Evolutionary conservation across 768 basidiomycete genomes (phyloP).

Genomic region (Mycena polygramma): DNA sequence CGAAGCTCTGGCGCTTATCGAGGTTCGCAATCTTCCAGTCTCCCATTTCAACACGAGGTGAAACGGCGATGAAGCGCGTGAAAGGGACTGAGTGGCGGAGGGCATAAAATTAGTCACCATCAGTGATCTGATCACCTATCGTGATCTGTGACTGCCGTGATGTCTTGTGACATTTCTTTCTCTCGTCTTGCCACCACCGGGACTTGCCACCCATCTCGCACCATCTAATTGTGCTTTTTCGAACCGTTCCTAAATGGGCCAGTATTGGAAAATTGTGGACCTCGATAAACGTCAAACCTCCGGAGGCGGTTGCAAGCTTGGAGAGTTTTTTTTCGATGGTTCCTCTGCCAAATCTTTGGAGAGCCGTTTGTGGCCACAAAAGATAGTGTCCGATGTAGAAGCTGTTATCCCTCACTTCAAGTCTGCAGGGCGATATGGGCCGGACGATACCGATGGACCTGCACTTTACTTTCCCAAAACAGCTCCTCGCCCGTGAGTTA

Average conservation of each 20-base stretch:
- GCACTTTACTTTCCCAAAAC: not conserved
- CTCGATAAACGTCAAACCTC: slow-evolving; percentile 12
- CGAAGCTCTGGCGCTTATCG: slow-evolving; percentile 20
- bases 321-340: slow-evolving; percentile 5
- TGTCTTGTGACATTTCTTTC: too few species aligned
- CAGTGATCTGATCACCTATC: too few species aligned
- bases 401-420: not conserved
- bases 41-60: not conserved
- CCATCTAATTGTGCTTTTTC: too few species aligned
- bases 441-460: too few species aligned
- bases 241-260: slow-evolving; percentile 14
- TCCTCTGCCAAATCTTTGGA: not conserved
- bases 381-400: slow-evolving; percentile 17
- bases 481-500: not conserved
- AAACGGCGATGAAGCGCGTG: too few species aligned
- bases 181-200: too few species aligned
- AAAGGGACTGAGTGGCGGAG: too few species aligned
- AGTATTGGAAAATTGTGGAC: slow-evolving; percentile 29
- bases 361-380: not conserved
- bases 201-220: too few species aligned
- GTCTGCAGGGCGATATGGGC: not conserved
- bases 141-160: too few species aligned
- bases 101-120: too few species aligned
- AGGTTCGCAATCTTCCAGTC: slow-evolving; percentile 29
- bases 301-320: slow-evolving; percentile 3